Evolutionary conservation across 768 basidiomycete genomes (phyloP).

Genomic region (Holtermannia corniformis): DNA sequence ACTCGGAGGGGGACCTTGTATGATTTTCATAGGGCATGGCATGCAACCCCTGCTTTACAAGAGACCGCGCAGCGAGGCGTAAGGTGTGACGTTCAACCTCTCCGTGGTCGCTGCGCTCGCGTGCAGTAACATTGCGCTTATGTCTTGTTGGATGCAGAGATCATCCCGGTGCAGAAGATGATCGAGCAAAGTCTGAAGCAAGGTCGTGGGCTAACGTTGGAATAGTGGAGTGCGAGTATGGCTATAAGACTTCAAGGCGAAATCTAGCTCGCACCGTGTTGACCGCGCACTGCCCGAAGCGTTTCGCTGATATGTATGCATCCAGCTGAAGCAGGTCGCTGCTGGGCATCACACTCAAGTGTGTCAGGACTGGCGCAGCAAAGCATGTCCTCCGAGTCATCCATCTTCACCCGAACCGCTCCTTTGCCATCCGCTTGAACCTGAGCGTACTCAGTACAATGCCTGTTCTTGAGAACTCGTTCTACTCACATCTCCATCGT

Average conservation of each 20-base stretch:
- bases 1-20: not conserved
- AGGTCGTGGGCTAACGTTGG: too few relatives aligned
- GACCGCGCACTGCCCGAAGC: too few relatives aligned
- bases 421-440: conserved; percentile 14
- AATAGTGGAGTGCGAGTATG: too few relatives aligned
- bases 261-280: too few relatives aligned
- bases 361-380: not conserved
- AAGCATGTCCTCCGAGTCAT: not conserved
- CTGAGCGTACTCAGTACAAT: conserved; percentile 5
- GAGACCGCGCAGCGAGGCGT: too few relatives aligned
- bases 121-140: not conserved
- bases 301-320: too few relatives aligned
- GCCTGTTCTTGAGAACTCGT: not conserved
- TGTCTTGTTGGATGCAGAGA: not conserved
- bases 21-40: not conserved
- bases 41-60: not conserved
- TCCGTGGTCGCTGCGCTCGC: not conserved
- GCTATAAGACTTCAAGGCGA: too few relatives aligned
- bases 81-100: too few relatives aligned
- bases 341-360: too few relatives aligned
- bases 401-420: conserved; percentile 6
- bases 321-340: too few relatives aligned
- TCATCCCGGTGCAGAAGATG: too few relatives aligned
- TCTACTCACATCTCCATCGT: conserved; percentile 79
- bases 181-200: too few relatives aligned